These are phyloP conservation scores for Chernovozyma sophiae-reginae DNA, from an alignment of 1,139 yeast species.

Conservation along the genomic window DNA sequence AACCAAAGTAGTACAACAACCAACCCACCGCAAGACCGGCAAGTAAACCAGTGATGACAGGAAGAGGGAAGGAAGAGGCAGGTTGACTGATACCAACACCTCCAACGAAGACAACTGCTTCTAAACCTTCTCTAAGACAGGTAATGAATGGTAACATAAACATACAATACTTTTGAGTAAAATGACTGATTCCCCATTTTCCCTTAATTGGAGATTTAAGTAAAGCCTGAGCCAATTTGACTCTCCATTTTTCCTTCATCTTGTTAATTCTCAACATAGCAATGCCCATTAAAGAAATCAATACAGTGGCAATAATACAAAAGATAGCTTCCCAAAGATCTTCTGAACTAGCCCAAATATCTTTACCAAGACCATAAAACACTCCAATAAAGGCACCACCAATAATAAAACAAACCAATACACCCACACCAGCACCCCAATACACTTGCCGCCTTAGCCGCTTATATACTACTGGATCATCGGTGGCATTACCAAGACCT, in stretches of 20 bases:
- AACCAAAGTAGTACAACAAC: conserved; percentile 70
- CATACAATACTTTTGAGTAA: conserved; percentile 65
- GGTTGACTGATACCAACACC: conserved; percentile 83
- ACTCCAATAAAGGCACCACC: conserved; percentile 87
- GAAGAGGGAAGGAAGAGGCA: conserved; percentile 77
- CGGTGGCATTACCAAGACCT: conserved; percentile 56
- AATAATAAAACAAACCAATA: conserved; percentile 66
- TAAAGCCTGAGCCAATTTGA: conserved; percentile 77
- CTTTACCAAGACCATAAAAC: conserved; percentile 75
- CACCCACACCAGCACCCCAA: conserved; percentile 70
- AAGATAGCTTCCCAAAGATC: conserved; percentile 93
- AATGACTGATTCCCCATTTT: conserved; percentile 30
- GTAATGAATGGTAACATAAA: conserved; percentile 78
- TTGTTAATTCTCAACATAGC: conserved; percentile 89
- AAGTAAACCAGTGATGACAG: conserved; percentile 71
- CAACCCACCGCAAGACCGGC: conserved; percentile 71
- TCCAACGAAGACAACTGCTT: conserved; percentile 87
- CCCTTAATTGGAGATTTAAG: conserved; percentile 36
- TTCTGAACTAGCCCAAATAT: conserved; percentile 82
- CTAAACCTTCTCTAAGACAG: conserved; percentile 84
- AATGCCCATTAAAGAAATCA: conserved; percentile 86
- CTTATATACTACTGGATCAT: conserved; percentile 53
- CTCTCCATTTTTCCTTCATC: conserved; percentile 88
- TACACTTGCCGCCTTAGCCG: conserved; percentile 71
- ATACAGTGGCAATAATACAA: conserved; percentile 74